Base-by-base conservation (phyloP, 805 yeast genomes). In the Sugiyamaella marilandica region DNA sequence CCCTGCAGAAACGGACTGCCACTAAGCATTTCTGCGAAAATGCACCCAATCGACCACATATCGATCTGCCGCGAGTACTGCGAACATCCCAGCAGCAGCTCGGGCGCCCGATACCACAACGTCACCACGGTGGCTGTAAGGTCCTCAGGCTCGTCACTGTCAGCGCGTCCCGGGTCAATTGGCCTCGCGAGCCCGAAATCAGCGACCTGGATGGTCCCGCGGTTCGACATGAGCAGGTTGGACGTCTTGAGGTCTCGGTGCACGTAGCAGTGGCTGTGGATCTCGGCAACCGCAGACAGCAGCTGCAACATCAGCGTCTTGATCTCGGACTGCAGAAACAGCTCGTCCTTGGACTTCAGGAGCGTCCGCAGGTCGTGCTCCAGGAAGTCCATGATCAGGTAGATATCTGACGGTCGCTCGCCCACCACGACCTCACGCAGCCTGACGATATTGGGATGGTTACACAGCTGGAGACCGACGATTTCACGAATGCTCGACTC, bases 171-270 rank as follows among this genome's bases (percentile, higher is more conserved):
- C 14, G 36, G 29, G 26, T 97, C 96, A 72, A 33, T 74, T 45
- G 73, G 70, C 59, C 79, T 74, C 1, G 82, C 79, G 14, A 80
- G 58, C 0, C 97, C 97, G 73, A 91, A 91, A 70, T 92, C 98
- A 0, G 90, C 97, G 32, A 91, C 70, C 65, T 91, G 92, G 37
- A 91, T 81, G 29, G 73, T 71, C 0, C 96, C 97, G 2, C 64
- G 63, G 2, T 75, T 77, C 0, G 95, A 85, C 43, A 92, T 72
- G 41, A 91, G 72, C 14, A 91, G 85, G 65, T 91, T 91, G 3
- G 97, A 97, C 56, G 91, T 85, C 66, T 91, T 91, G 47, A 91
- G 82, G 69, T 91, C 98, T 45, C 98, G 76, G 66, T 91, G 98
- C 68, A 62, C 52, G 18, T 61, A 41, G 56, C 58, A 53, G 9